Base-by-base conservation (phyloP, 2,329 filamentous ascomycete genomes). In the Fusarium burgessii region DNA sequence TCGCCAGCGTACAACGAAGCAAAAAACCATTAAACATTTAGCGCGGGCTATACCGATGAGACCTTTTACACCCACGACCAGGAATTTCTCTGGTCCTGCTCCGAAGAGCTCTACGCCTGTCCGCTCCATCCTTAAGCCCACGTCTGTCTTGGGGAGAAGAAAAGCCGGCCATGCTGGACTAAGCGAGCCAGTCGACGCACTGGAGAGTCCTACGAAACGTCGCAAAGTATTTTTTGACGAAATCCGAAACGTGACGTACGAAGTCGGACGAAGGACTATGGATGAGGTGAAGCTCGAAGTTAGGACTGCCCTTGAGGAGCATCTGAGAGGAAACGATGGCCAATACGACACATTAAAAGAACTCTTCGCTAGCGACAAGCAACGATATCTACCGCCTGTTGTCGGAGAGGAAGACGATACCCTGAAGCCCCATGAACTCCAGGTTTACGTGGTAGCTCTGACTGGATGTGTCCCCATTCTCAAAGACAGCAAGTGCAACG, bases 271-370 rank as follows among this genome's bases (percentile, higher is more conserved):
- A 46, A 81, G 87, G 70, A 85, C 85, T 8, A 83, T 89, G 74
- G 85, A 87, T 9, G 85, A 89, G 52, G 84, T 88, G 61, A 89
- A 89, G 76, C 76, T 83, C 27, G 84, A 88, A 72, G 87, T 90
- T 47, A 81, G 82, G 62, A 84, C 83, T 50, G 87, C 88, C 11
- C 81, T 91, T 14, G 88, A 90, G 66, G 84, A 84, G 43, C 88
- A 91, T 76, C 80, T 83, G 33, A 83, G 82, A 51, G 88, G 88
- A 29, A 86, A 89, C 59, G 87, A 89, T 64, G 87, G 89, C 67
- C 87, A 86, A 38, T 91, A 90, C 78, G 86, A 90, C 69, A 83
- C 82, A n/a, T 79, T 91, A 51, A 90, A 90, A 76, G 85, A 89
- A 54, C 80, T 88, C 8, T 89, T 91, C 59, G 80, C 82, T 58